These are phyloP conservation scores for Dimocarpus longan DNA, from an alignment of 345 rosid genomes.

Conservation along the genomic window DNA sequence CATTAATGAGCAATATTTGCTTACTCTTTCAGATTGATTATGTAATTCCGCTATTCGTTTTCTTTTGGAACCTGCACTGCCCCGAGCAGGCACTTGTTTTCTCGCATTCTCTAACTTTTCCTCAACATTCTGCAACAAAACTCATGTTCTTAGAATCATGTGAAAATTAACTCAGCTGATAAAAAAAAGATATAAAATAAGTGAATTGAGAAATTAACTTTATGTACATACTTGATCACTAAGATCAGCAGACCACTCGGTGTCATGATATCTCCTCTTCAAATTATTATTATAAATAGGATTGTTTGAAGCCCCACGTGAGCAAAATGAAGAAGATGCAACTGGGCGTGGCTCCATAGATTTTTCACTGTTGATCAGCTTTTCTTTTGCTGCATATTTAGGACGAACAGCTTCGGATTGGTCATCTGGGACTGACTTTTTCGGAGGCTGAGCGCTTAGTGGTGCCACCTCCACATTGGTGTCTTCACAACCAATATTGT, in stretches of 20 bases:
- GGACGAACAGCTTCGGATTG: conserved; percentile 55
- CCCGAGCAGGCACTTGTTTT: conserved; percentile 34
- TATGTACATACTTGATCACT: conserved; percentile 40
- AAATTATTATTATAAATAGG: conserved; percentile 12
- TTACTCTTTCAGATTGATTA: conserved; percentile 50
- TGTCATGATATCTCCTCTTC: conserved; percentile 34
- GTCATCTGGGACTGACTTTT: conserved; percentile 50
- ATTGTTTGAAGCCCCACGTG: conserved; percentile 52
- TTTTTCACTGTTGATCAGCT: conserved; percentile 8
- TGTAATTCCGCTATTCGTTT: conserved; percentile 44
- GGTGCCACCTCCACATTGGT: background rate
- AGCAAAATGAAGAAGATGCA: conserved; percentile 40
- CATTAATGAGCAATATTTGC: background rate
- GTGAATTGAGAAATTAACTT: background rate
- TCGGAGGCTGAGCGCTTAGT: background rate
- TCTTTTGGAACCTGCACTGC: conserved; percentile 30
- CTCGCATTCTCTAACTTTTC: conserved; percentile 27
- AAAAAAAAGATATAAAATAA: background rate
- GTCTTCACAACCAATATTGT: background rate
- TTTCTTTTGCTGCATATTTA: conserved; percentile 5
- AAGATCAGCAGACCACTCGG: conserved; percentile 24
- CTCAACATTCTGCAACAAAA: conserved; percentile 37
- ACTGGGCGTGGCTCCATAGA: conserved; percentile 23
- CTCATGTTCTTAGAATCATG: background rate
- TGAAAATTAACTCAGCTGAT: background rate